A percentile compares a stretch with the other conserved stretches of the same genome.
Evolutionary conservation across 495 filamentous ascomycete species (phyloP).

Genomic region (Lasiosphaeris hirsuta): DNA sequence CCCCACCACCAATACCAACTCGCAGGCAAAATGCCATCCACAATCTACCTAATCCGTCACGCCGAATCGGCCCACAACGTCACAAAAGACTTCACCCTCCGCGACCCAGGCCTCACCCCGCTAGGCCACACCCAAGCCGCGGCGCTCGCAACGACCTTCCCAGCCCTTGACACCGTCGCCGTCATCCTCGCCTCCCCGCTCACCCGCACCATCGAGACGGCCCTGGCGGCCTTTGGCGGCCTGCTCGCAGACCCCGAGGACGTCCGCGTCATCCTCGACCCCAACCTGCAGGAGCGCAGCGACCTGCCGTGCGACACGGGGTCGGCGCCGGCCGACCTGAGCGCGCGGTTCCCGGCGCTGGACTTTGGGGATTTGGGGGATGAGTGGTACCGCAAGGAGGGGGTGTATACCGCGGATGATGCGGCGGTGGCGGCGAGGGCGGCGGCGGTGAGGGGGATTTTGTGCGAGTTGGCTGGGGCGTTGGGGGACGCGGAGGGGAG

Average conservation of each 20-base stretch:
- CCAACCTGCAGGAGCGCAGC: constrained; percentile 36
- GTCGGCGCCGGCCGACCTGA: constrained; percentile 20
- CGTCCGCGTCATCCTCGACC: constrained; percentile 22
- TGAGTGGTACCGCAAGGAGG: constrained; percentile 23
- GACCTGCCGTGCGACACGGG: constrained; percentile 38
- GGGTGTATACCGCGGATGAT: constrained; percentile 19
- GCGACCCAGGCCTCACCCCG: constrained; percentile 25
- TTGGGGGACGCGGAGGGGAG: constrained; percentile 5
- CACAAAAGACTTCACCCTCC: constrained; percentile 28
- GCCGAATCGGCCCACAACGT: constrained; percentile 32
- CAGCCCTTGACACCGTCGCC: constrained; percentile 7
- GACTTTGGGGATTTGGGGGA: not conserved
- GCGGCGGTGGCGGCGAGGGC: constrained; percentile 14
- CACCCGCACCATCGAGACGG: constrained; percentile 25
- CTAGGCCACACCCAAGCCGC: constrained; percentile 20
- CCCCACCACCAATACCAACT: too few relatives aligned
- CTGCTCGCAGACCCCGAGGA: not conserved
- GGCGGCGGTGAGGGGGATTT: constrained; percentile 10
- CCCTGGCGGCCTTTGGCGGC: constrained; percentile 15
- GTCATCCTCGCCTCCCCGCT: constrained; percentile 26
- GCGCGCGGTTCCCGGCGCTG: constrained; percentile 11
- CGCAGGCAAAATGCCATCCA: constrained; percentile 10
- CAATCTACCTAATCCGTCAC: constrained; percentile 28
- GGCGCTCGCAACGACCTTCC: constrained; percentile 13
- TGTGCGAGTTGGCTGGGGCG: constrained; percentile 1